Evolutionary conservation across 2,329 filamentous ascomycete genomes (phyloP).

Genomic region (Aspergillus ustus): DNA sequence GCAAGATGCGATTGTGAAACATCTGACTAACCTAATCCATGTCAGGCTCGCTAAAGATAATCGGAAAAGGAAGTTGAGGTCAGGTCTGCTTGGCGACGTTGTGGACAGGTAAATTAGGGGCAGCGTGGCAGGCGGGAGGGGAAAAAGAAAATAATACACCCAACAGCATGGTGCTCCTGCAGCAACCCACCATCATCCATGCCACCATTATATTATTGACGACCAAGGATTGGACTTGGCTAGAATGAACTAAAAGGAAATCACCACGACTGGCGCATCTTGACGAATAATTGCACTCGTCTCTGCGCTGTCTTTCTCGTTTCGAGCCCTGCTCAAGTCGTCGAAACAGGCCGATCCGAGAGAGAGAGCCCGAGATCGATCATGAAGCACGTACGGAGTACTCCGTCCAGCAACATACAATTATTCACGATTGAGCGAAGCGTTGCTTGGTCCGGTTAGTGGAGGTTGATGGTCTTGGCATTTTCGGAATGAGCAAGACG

Average conservation of each 20-base stretch:
- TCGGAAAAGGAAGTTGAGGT: constrained; percentile 13
- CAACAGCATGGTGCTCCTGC: constrained; percentile 3
- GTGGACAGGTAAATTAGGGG: constrained; percentile 13
- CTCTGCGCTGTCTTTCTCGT: not conserved
- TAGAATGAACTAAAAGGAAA: constrained; percentile 3
- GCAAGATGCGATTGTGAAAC: constrained; percentile 12
- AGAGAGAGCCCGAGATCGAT: not conserved
- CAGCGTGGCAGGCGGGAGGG: not conserved
- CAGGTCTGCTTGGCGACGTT: constrained; percentile 10
- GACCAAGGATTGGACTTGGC: not conserved
- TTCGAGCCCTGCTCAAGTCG: not conserved
- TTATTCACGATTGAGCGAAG: not conserved
- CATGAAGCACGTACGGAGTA: not conserved
- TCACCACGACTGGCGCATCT: not conserved
- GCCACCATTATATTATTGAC: no score
- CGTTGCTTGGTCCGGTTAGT: constrained; percentile 15
- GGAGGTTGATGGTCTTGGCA: constrained; percentile 5
- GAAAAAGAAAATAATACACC: constrained; percentile 7
- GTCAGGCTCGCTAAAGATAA: constrained; percentile 19
- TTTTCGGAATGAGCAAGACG: not conserved
- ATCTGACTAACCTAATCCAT: constrained; percentile 5
- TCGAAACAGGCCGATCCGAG: constrained; percentile 7
- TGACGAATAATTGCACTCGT: not conserved
- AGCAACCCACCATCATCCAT: not conserved
- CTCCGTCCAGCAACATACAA: not conserved